Conservation (phyloP, 495 filamentous ascomycete species). For the Clohesyomyces aquaticus region DNA sequence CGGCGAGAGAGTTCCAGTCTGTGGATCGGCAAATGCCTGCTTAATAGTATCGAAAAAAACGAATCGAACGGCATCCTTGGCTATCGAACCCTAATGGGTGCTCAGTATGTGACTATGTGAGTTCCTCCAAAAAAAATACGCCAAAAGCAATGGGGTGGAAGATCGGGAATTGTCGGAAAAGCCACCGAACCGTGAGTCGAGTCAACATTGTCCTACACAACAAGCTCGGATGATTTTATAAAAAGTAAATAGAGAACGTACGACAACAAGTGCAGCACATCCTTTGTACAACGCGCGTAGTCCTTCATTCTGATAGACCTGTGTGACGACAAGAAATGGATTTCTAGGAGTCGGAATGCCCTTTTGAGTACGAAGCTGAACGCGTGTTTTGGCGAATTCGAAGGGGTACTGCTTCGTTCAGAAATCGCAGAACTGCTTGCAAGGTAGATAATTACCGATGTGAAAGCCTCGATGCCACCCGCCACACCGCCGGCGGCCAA, state of each 20-base stretch:
- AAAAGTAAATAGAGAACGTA: constrained; percentile 37
- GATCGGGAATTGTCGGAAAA: constrained; percentile 18
- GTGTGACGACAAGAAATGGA: constrained; percentile 57
- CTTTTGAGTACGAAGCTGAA: constrained; percentile 58
- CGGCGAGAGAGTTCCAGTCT: constrained; percentile 59
- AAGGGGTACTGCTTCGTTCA: constrained; percentile 60
- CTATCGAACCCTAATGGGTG: constrained; percentile 58
- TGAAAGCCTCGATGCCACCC: constrained; percentile 58
- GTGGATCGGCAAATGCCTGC: constrained; percentile 59
- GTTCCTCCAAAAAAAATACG: background rate
- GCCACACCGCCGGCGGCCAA: constrained; percentile 59
- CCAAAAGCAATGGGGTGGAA: background rate
- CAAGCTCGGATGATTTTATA: too few species aligned
- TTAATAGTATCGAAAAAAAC: constrained; percentile 68
- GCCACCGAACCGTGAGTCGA: too few species aligned
- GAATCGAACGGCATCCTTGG: constrained; percentile 69
- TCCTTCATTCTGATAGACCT: constrained; percentile 59
- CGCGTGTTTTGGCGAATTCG: constrained; percentile 69
- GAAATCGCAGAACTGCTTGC: background rate
- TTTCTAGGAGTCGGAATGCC: constrained; percentile 53
- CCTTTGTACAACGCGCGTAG: constrained; percentile 64
- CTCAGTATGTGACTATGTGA: background rate
- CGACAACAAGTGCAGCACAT: constrained; percentile 63
- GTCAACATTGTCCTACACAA: too few species aligned
- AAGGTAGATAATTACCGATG: constrained; percentile 47